Percentiles rank a stretch among this genome's conserved stretches.
Conservation (phyloP, 1,284 basidiomycete species). For the Coniferiporia weirii region DNA sequence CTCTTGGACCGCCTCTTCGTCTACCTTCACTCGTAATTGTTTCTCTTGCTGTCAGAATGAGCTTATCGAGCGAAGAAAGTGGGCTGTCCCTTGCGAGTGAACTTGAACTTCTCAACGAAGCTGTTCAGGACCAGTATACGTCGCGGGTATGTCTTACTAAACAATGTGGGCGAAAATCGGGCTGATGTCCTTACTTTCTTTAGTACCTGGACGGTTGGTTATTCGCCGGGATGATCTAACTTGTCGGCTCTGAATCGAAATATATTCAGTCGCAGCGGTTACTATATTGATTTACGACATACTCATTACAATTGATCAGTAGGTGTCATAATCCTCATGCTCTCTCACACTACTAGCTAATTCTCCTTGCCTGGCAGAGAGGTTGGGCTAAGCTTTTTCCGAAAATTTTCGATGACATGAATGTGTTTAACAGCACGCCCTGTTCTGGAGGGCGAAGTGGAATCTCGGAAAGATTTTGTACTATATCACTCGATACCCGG, state of each 20-base stretch:
- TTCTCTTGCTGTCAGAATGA: too few relatives aligned
- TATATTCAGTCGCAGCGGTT: background rate
- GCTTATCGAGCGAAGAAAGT: background rate
- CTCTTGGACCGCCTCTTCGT: too few relatives aligned
- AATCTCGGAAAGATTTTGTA: constrained; percentile 5
- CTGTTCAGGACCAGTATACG: background rate
- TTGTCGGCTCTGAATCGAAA: background rate
- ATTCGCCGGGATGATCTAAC: background rate
- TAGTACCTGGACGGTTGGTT: background rate
- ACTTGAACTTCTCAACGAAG: constrained; percentile 1
- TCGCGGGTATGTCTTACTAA: background rate
- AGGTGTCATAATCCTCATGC: background rate
- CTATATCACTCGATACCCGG: constrained; percentile 8
- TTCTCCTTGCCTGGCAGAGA: background rate
- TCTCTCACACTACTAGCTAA: background rate
- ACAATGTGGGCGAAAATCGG: too few relatives aligned
- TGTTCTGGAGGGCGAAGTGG: constrained; percentile 9
- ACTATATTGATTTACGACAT: constrained; percentile 12
- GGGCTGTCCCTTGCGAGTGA: background rate
- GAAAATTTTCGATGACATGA: background rate
- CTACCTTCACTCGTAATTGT: too few relatives aligned
- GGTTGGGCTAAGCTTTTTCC: background rate
- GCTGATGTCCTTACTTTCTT: background rate
- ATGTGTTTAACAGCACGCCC: background rate
- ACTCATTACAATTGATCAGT: constrained; percentile 4